Percentiles rank a stretch among this genome's conserved stretches.
Conservation (phyloP, 2,329 filamentous ascomycete genomes). For the Epicoccum sorghinum region DNA sequence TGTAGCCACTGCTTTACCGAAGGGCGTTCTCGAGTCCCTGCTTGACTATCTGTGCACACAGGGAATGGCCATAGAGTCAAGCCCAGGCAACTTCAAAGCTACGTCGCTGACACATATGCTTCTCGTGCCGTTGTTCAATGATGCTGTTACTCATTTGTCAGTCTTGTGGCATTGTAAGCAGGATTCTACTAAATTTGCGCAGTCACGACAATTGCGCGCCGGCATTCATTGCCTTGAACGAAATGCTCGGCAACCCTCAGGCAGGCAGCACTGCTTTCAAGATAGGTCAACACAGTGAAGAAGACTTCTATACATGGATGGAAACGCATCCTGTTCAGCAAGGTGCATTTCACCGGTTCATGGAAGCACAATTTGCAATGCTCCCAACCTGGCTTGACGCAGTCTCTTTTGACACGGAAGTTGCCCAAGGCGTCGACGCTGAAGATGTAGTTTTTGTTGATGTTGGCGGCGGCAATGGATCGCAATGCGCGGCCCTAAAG, state of each 20-base stretch:
- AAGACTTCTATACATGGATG: constrained; percentile 13
- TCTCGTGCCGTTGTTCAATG: constrained; percentile 2
- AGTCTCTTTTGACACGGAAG: constrained; percentile 4
- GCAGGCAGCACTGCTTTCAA: constrained; percentile 1
- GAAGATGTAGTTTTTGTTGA: constrained; percentile 7
- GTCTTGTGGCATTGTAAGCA: neutral
- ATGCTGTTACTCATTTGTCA: constrained; percentile 14
- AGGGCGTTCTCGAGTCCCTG: constrained; percentile 1
- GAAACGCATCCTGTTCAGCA: constrained; percentile 11
- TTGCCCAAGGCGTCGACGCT: neutral
- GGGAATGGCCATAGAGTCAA: constrained; percentile 2
- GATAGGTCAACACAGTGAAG: neutral
- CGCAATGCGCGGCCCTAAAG: constrained; percentile 8
- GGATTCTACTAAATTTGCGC: neutral
- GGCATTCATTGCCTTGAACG: constrained; percentile 3
- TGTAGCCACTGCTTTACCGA: neutral
- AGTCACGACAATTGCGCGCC: constrained; percentile 13
- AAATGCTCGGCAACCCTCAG: neutral
- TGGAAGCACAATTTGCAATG: constrained; percentile 2
- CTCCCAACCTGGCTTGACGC: constrained; percentile 4
- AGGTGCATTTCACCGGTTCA: constrained; percentile 8
- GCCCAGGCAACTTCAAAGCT: neutral
- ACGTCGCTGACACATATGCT: constrained; percentile 13
- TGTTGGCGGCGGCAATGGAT: constrained; percentile 8
- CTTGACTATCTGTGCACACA: constrained; percentile 6